These are phyloP conservation scores for Aspergillus hiratsukae DNA, from an alignment of 2,329 filamentous ascomycete genomes.

Conservation along the genomic window DNA sequence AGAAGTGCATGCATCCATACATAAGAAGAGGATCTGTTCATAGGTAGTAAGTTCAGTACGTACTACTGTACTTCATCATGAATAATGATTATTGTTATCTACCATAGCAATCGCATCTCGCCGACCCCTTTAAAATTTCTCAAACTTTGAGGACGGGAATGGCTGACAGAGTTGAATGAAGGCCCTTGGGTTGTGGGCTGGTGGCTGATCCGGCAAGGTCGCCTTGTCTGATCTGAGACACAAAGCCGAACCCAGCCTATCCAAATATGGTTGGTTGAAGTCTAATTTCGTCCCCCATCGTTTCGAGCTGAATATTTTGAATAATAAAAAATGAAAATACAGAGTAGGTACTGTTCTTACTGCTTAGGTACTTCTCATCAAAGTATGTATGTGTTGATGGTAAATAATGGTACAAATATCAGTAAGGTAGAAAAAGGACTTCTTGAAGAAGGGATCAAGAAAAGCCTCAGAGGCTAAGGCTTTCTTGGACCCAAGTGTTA, in stretches of 20 bases:
- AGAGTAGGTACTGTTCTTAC: neutral
- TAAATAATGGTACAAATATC: neutral
- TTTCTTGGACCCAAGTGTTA: neutral
- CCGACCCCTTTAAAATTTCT: neutral
- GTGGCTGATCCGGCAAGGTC: slow-evolving; percentile 12
- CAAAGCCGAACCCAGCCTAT: slow-evolving; percentile 2
- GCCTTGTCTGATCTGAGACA: slow-evolving; percentile 7
- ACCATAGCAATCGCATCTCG: too few relatives aligned
- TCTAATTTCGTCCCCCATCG: neutral
- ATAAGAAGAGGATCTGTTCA: too few relatives aligned
- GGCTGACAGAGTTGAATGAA: neutral
- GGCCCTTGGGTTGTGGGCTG: neutral
- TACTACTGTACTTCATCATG: too few relatives aligned
- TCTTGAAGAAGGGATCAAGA: neutral
- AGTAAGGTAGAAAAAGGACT: neutral
- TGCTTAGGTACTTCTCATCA: neutral
- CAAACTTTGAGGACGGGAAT: slow-evolving; percentile 1
- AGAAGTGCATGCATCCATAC: too few relatives aligned
- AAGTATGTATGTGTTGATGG: too few relatives aligned
- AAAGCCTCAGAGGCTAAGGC: neutral
- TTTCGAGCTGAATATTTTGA: neutral
- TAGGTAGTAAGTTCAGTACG: neutral
- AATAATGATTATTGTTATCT: too few relatives aligned
- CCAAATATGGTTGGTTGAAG: neutral
- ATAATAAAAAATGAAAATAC: neutral